phyloP scores from a whole-genome alignment of 192 early-diverging fungal species.

The Linnemannia zychae region DNA sequence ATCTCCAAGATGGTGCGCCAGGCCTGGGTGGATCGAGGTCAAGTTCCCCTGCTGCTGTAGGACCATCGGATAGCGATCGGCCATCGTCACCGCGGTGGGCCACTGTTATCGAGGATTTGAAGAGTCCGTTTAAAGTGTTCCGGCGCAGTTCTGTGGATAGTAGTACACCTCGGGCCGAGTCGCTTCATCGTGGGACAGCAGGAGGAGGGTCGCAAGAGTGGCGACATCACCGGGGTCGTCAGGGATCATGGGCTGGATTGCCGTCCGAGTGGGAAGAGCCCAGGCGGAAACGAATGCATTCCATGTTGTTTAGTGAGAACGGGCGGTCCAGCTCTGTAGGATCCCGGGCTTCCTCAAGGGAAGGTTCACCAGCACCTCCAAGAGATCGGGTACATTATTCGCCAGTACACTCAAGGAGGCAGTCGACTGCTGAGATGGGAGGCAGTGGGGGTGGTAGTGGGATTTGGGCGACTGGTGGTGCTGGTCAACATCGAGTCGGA shows the following conservation, averaged over 20 bases:
- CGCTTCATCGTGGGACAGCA: neutral
- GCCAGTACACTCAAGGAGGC: neutral
- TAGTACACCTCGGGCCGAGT: neutral
- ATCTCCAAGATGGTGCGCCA: conserved; percentile 37
- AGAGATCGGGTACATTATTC: neutral
- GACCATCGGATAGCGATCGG: neutral
- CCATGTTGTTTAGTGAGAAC: conserved; percentile 41
- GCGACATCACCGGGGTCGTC: conserved; percentile 14
- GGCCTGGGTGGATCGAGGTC: neutral
- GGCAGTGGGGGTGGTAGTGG: neutral
- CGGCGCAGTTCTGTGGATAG: conserved; percentile 10
- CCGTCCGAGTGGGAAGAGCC: conserved; percentile 54
- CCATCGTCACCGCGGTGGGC: neutral
- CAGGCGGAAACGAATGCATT: conserved; percentile 33
- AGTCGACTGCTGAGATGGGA: conserved; percentile 5
- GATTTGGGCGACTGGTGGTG: neutral
- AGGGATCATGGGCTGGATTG: conserved; percentile 31
- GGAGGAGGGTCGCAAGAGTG: neutral
- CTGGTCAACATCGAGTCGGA: neutral
- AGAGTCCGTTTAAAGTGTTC: conserved; percentile 35
- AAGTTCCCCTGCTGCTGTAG: neutral
- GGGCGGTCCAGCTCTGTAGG: conserved; percentile 20
- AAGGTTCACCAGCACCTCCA: conserved; percentile 2
- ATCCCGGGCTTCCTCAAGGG: conserved; percentile 3
- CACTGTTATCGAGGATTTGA: conserved; percentile 40